phyloP scores from a whole-genome alignment of 2,329 filamentous ascomycete species.

The Sphaerulina musiva region DNA sequence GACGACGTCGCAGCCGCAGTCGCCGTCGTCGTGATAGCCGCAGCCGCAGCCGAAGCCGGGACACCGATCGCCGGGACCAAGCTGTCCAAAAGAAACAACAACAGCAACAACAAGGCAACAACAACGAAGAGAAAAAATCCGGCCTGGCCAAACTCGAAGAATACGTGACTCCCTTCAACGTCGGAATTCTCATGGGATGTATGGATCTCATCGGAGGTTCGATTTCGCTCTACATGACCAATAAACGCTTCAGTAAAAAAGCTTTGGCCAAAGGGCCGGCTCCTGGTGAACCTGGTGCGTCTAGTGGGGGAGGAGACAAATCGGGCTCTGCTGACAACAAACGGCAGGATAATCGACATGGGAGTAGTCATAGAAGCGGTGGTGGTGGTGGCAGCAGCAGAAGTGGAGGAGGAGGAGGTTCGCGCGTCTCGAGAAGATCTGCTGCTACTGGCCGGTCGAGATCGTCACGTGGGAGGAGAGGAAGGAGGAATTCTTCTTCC shows the following conservation, averaged over 20 bases:
- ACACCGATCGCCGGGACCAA: constrained; percentile 2
- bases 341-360: constrained; percentile 1
- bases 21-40: constrained; percentile 6
- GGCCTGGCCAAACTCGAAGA: constrained; percentile 5
- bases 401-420: neutral
- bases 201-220: constrained; percentile 19
- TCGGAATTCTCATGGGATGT: constrained; percentile 17
- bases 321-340: constrained; percentile 8
- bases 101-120: neutral
- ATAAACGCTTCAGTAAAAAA: constrained; percentile 17
- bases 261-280: constrained; percentile 11
- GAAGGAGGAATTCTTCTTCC: neutral
- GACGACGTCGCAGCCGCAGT: constrained; percentile 7
- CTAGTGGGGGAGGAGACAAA: constrained; percentile 3
- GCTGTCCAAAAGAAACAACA: constrained; percentile 7
- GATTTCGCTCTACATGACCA: constrained; percentile 18
- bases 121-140: constrained; percentile 6
- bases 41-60: constrained; percentile 4
- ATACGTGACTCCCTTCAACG: constrained; percentile 18
- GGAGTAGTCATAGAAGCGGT: neutral
- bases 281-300: constrained; percentile 7
- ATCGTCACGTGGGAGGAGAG: constrained; percentile 1
- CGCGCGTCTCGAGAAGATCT: neutral
- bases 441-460: neutral
- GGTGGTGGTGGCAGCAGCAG: constrained; percentile 4